A percentile compares a stretch with the other conserved stretches of the same genome.
Evolutionary conservation across 768 basidiomycete genomes (phyloP).

Genomic region (Podaxis carcinomalis): DNA sequence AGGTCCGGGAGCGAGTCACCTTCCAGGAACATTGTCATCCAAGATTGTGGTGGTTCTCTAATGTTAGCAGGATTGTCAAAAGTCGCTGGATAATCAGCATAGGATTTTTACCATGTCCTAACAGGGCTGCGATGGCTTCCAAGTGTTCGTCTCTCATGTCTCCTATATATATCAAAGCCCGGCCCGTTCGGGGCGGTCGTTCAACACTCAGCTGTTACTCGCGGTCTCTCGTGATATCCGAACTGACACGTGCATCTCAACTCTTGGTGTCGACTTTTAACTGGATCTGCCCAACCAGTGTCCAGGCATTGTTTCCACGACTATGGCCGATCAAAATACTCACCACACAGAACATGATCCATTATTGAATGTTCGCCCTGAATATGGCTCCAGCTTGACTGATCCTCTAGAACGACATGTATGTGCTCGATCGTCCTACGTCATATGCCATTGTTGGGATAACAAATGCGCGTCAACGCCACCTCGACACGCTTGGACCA

Average conservation of each 20-base stretch:
- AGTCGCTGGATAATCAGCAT: not conserved
- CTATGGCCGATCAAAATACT: not conserved
- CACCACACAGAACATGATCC: conserved; percentile 1
- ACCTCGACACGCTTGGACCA: too few species aligned
- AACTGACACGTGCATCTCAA: too few species aligned
- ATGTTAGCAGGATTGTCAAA: not conserved
- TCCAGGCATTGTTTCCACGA: not conserved
- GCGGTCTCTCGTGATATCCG: too few species aligned
- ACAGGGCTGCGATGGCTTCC: too few species aligned
- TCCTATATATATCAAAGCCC: too few species aligned
- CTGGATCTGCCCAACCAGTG: not conserved
- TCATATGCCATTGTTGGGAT: too few species aligned
- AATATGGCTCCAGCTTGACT: not conserved
- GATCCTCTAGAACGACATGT: conserved; percentile 12
- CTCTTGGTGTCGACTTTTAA: not conserved
- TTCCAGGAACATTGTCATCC: conserved; percentile 45
- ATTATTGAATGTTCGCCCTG: not conserved
- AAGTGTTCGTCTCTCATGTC: too few species aligned
- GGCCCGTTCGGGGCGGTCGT: too few species aligned
- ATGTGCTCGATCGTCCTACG: not conserved
- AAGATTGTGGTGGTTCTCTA: conserved; percentile 44
- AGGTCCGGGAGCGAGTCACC: conserved; percentile 38
- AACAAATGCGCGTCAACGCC: too few species aligned
- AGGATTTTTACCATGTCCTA: not conserved
- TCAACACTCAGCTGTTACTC: too few species aligned